Percentiles rank a stretch among this genome's conserved stretches.
These are phyloP conservation scores for Lactarius sp. DNA, from an alignment of 768 basidiomycete species.

Conservation along the genomic window DNA sequence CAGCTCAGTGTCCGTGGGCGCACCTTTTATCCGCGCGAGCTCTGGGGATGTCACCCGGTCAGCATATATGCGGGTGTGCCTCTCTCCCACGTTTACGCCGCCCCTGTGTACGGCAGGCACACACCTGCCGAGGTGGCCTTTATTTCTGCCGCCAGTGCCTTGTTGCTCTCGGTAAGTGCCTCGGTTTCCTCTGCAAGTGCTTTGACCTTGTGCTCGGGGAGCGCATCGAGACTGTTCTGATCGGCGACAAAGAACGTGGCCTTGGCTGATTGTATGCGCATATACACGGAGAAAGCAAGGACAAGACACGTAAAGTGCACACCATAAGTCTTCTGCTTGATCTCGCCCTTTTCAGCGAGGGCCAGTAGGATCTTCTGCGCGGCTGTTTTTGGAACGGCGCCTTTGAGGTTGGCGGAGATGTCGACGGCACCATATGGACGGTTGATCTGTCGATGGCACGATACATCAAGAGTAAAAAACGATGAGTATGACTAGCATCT, in stretches of 20 bases:
- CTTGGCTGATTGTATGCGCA: conserved; percentile 51
- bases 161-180: conserved; percentile 55
- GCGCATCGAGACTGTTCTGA: conserved; percentile 62
- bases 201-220: conserved; percentile 57
- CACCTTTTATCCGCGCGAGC: conserved; percentile 53
- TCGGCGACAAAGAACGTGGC: conserved; percentile 84
- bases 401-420: conserved; percentile 86
- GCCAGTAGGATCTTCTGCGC: conserved; percentile 79
- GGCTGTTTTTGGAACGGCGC: conserved; percentile 76
- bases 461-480: neutral
- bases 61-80: conserved; percentile 15
- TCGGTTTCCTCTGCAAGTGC: conserved; percentile 57
- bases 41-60: conserved; percentile 39
- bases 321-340: conserved; percentile 85
- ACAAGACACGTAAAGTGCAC: conserved; percentile 24
- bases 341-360: conserved; percentile 79
- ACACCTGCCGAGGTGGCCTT: conserved; percentile 47
- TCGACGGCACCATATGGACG: conserved; percentile 93
- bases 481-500: neutral
- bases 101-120: conserved; percentile 3
- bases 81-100: neutral
- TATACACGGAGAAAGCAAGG: neutral
- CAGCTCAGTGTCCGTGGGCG: conserved; percentile 69
- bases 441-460: conserved; percentile 59
- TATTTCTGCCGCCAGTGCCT: conserved; percentile 44